Evolutionary conservation across 768 basidiomycete species (phyloP), one percentile per base, ranked within the genome.

Genomic region (Gymnopilus dilepis): DNA sequence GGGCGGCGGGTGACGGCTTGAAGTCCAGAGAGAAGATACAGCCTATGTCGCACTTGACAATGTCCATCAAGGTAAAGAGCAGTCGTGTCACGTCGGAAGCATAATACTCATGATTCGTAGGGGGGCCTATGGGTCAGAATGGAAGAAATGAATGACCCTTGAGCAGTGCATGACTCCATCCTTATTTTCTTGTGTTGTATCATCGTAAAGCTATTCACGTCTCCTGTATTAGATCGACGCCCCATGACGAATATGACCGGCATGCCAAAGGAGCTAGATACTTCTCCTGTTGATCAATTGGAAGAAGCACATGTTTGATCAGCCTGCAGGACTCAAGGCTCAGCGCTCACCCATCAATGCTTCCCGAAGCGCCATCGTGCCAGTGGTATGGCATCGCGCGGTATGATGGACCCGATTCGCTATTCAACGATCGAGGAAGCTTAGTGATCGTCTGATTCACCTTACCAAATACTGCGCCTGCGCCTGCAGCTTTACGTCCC

Each of bases 61-160:
- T 81, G 68, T 83, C 79, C 69, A 71, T 78, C 22, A 69, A 73
- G 69, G 81, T 79, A 67, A 28, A 79, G 26, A 11, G 13, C 6
- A 33, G 7, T 19, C 8, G 5, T 12, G 12, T n/a, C 2, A 54
- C 17, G n/a, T 19, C 17, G 37, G 61, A n/a, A 38, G 28, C 37
- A 28, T 12, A 30, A 8, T 40, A 6, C 31, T 33, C 17, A 43
- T 17, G 31, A 3, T 37, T 24, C 24, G 31, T 47, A 81, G 81
- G 80, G 80, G 0, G 81, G 82, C 12, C 60, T 83, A 21, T 83
- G 82, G 81, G 74, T 80, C 22, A 77, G 61, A 15, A 69, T 73
- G 68, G 64, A 66, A n/a, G 70, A 71, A 60, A 28, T 61, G 12
- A 55, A 37, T 21, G 45, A 50, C 17, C 30, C 38, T 22, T 58